Percentiles rank a stretch among this genome's conserved stretches.
These are phyloP conservation scores for Jaltomata sinuosa DNA, from an alignment of 257 asterid species.

Conservation along the genomic window DNA sequence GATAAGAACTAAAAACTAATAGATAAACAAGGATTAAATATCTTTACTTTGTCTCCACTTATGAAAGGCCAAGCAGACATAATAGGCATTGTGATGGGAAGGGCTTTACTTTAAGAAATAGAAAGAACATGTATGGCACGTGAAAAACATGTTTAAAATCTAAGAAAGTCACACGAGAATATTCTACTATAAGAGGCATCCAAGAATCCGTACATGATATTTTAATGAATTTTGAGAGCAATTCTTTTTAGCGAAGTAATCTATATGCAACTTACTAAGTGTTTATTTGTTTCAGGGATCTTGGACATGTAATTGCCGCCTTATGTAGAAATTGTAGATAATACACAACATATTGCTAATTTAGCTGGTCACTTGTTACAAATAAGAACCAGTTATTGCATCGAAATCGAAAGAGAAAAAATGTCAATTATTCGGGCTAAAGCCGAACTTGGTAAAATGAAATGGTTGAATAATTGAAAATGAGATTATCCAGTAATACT, in stretches of 20 bases:
- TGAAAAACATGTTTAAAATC: neutral
- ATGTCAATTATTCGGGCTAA: neutral
- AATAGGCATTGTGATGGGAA: neutral
- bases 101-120: neutral
- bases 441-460: neutral
- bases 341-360: neutral
- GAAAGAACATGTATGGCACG: neutral
- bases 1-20: neutral
- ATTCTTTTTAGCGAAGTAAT: neutral
- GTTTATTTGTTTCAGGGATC: neutral
- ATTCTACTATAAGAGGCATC: neutral
- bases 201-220: neutral
- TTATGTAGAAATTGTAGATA: neutral
- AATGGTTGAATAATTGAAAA: neutral
- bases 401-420: neutral
- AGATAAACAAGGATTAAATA: neutral
- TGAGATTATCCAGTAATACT: neutral
- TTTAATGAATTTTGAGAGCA: neutral
- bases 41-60: neutral
- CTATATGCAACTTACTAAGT: neutral
- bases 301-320: neutral
- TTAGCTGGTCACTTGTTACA: neutral
- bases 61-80: neutral
- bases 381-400: neutral
- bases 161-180: neutral